Evolutionary conservation across 148 eudicot genomes (phyloP).

Genomic region (Camellia granthamiana): DNA sequence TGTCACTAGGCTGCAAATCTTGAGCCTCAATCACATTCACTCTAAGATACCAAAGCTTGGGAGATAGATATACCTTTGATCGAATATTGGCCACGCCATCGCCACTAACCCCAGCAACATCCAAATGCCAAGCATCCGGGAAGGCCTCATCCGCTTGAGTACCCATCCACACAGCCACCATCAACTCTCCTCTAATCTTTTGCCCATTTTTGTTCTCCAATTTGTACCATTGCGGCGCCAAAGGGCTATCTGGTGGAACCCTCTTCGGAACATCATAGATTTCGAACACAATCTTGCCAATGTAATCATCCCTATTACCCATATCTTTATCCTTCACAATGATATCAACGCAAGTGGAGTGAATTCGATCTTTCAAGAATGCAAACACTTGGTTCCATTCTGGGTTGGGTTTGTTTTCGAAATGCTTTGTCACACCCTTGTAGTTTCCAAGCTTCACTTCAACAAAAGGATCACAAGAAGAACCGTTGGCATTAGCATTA

Average conservation of each 20-base stretch:
- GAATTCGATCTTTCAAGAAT: constrained; percentile 15
- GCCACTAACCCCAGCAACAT: not conserved
- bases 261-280: constrained; percentile 5
- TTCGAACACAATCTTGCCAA: constrained; percentile 9
- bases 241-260: constrained; percentile 17
- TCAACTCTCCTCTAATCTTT: not conserved
- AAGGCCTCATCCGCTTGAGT: constrained; percentile 17
- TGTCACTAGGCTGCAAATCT: constrained; percentile 9
- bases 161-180: constrained; percentile 13
- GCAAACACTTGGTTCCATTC: constrained; percentile 21
- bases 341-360: not conserved
- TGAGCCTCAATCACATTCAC: constrained; percentile 13
- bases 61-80: constrained; percentile 10
- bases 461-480: constrained; percentile 38
- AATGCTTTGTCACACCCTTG: constrained; percentile 31
- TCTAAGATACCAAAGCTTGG: constrained; percentile 16
- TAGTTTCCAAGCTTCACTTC: constrained; percentile 59
- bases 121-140: constrained; percentile 10
- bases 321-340: constrained; percentile 12
- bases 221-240: constrained; percentile 18
- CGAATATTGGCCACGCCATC: constrained; percentile 9
- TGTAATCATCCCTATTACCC: constrained; percentile 1
- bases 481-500: not conserved
- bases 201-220: not conserved
- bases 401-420: constrained; percentile 26